These are phyloP conservation scores for Pythium sukuiense DNA, from an alignment of 352 stramenopile species.

Conservation along the genomic window DNA sequence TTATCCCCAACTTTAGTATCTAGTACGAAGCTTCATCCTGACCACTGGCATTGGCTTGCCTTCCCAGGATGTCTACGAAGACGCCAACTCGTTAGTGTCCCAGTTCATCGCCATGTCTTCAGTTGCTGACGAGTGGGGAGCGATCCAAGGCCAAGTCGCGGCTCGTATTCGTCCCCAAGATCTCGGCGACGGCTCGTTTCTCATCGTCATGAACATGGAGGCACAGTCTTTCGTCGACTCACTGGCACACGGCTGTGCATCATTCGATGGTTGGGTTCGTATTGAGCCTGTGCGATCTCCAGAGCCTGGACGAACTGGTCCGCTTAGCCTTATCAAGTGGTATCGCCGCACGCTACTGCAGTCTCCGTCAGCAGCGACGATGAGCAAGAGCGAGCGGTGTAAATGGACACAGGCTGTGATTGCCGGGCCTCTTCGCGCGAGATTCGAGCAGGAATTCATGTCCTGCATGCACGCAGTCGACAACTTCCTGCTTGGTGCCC, in stretches of 20 bases:
- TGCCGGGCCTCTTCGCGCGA: background rate
- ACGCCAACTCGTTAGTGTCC: background rate
- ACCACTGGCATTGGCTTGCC: no score
- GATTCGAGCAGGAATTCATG: no score
- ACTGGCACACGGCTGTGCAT: background rate
- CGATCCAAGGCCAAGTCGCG: background rate
- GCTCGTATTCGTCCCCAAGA: background rate
- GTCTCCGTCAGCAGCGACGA: background rate
- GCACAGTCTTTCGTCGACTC: background rate
- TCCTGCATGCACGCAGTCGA: no score
- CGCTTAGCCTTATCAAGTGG: background rate
- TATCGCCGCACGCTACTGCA: background rate
- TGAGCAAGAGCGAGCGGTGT: background rate
- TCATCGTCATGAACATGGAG: background rate
- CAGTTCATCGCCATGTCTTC: background rate
- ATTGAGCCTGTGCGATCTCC: background rate
- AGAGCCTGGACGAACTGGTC: background rate
- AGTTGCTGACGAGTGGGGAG: background rate
- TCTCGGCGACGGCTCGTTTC: background rate
- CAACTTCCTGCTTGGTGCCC: no score
- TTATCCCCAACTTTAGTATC: no score
- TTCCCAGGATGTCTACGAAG: background rate
- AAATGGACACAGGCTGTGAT: background rate
- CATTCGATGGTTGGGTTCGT: background rate
- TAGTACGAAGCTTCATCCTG: no score